These are phyloP conservation scores for Borealophlyctis nickersoniae DNA, from an alignment of 192 early-diverging fungal genomes.

Conservation along the genomic window DNA sequence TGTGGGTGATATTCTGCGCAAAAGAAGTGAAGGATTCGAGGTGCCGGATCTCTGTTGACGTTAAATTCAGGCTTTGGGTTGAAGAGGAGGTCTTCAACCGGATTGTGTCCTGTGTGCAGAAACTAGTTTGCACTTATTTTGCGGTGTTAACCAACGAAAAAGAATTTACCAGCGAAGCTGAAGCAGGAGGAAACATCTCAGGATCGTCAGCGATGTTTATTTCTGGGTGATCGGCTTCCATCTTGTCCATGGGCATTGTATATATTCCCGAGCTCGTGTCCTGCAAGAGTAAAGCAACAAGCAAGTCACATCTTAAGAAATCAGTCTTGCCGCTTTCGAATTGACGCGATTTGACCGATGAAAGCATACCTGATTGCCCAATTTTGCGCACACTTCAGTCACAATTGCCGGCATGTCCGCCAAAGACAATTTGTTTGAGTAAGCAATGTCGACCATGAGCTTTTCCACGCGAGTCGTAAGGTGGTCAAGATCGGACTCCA, in stretches of 20 bases:
- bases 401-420: conserved; percentile 52
- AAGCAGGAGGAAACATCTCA: not conserved
- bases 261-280: not conserved
- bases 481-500: conserved; percentile 38
- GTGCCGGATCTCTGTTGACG: conserved; percentile 2
- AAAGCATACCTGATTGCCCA: not conserved
- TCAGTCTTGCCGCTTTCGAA: too few species aligned
- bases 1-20: conserved; percentile 13
- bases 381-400: conserved; percentile 27
- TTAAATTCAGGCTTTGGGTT: conserved; percentile 24
- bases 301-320: conserved; percentile 1
- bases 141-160: too few species aligned
- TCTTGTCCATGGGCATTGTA: conserved; percentile 5
- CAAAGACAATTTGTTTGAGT: conserved; percentile 44
- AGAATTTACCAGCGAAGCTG: too few species aligned
- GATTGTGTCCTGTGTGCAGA: conserved; percentile 27
- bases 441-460: conserved; percentile 49
- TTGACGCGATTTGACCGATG: too few species aligned
- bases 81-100: conserved; percentile 15
- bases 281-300: conserved; percentile 2
- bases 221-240: conserved; percentile 24
- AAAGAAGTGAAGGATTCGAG: conserved; percentile 20
- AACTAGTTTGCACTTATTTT: too few species aligned
- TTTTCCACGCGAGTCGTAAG: conserved; percentile 39
- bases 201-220: conserved; percentile 19